These are phyloP conservation scores for Microdochium trichocladiopsis DNA, from an alignment of 2,329 filamentous ascomycete genomes.

Conservation along the genomic window DNA sequence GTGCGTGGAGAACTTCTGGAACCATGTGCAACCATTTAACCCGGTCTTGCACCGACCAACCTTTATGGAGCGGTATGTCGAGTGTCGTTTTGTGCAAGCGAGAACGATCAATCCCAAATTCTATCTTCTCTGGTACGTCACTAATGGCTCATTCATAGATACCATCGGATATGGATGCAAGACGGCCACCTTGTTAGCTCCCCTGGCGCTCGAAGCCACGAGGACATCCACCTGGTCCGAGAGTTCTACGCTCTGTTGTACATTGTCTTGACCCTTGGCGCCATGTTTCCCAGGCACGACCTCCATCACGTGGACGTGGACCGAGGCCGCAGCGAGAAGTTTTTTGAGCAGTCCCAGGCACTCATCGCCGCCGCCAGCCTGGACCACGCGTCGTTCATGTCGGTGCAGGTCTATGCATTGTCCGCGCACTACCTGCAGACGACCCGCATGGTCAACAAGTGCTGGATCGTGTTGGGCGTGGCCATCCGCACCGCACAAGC, in stretches of 20 bases:
- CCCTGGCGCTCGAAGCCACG: too few relatives aligned
- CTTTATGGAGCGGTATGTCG: background rate
- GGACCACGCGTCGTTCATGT: background rate
- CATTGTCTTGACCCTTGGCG: too few relatives aligned
- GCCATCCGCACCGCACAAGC: too few relatives aligned
- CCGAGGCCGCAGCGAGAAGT: too few relatives aligned
- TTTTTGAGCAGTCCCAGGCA: too few relatives aligned
- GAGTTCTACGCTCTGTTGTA: too few relatives aligned
- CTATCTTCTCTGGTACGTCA: background rate
- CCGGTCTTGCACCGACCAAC: background rate
- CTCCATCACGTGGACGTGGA: too few relatives aligned
- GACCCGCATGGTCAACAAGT: background rate
- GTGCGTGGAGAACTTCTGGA: background rate
- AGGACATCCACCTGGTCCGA: too few relatives aligned
- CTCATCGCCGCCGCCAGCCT: background rate
- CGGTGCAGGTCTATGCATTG: background rate
- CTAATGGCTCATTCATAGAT: background rate
- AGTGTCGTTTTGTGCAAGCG: background rate
- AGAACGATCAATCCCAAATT: background rate
- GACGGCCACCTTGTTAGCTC: too few relatives aligned
- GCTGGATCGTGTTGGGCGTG: too few relatives aligned
- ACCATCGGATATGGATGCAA: too few relatives aligned
- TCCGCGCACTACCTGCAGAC: background rate
- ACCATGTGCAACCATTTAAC: background rate
- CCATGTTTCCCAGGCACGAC: too few relatives aligned